These are phyloP conservation scores for Scytalidium sp. DNA, from an alignment of 2,329 filamentous ascomycete species.

Conservation along the genomic window DNA sequence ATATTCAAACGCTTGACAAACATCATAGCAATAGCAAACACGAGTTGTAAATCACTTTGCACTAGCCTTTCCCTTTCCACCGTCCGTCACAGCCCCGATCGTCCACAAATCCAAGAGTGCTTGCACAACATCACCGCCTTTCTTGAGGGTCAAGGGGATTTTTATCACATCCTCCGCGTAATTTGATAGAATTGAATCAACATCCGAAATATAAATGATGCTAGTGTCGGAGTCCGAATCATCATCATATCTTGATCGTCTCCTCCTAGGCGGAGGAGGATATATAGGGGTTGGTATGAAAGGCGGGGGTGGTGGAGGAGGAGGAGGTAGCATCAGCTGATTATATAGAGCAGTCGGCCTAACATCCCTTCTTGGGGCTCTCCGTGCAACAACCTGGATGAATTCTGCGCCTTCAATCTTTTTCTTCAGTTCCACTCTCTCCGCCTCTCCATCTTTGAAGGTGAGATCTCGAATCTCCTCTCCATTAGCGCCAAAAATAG, in stretches of 20 bases:
- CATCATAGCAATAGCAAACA: too few species aligned
- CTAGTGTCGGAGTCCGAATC: too few species aligned
- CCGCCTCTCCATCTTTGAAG: slow-evolving; percentile 5
- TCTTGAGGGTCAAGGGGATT: slow-evolving; percentile 10
- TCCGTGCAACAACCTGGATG: slow-evolving; percentile 16
- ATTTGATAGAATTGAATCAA: too few species aligned
- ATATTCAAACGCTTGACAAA: too few species aligned
- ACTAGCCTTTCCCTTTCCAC: slow-evolving; percentile 4
- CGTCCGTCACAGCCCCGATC: neutral
- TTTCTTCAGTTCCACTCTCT: too few species aligned
- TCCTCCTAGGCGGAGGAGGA: neutral
- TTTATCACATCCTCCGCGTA: slow-evolving; percentile 11
- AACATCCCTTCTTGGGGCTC: slow-evolving; percentile 8
- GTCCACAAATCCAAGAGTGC: slow-evolving; percentile 16
- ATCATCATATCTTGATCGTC: neutral
- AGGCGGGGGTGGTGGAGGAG: neutral
- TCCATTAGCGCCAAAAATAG: slow-evolving; percentile 9
- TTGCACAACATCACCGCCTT: slow-evolving; percentile 14
- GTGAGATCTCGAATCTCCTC: slow-evolving; percentile 1
- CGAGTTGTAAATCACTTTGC: neutral
- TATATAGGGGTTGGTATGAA: neutral
- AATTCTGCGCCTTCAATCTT: too few species aligned
- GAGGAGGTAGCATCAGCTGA: slow-evolving; percentile 7
- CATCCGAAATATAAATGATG: too few species aligned
- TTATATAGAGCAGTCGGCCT: slow-evolving; percentile 11